Evolutionary conservation across 208 protist species (phyloP), one percentile per base, ranked within the genome.

Genomic region (Crithidia acanthocephali): DNA sequence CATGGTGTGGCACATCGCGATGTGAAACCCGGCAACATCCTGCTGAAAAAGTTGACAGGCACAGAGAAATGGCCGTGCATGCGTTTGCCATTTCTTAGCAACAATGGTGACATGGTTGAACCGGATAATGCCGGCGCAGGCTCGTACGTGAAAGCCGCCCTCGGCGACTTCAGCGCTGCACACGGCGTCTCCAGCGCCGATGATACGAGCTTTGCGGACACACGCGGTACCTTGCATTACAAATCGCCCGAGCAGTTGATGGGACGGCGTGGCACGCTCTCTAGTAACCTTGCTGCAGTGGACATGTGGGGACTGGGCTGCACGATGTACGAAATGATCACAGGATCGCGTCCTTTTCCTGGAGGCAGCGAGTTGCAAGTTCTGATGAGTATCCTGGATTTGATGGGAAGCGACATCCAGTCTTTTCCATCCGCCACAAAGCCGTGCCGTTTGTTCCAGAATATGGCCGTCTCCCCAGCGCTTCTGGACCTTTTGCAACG

Each of bases 21-120:
- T 44, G 84, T 95, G 57, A 95, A 95, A 74, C 90, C 90, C 45
- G 86, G 86, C 42, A 95, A 95, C 74, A 83, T 95, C 64, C 71
- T 95, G 25, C 79, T 95, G 30, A 87, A 86, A 28, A 64, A 20
- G 22, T 42, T 81, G 45, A 40, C 62, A 1, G 40, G 23, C 7
- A 0, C 56, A 18, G 71, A 76, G 27, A 25, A 70, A 27, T 76
- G 71, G 71, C 42, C 71, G 6, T 70, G 70, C 35, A 42, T 56
- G 27, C 33, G 2, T 32, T 33, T 62, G 18, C 32, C 32, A 3
- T 22, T 8, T 10, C 6, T 5, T 2, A 16, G n/a, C 32, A n/a
- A 42, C 13, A 44, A 61, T 37, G 3, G 2, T 4, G 45, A 64
- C 20, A 11, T 11, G 2, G 13, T n/a, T 4, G 16, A 28, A 15